Base-by-base conservation (phyloP, 2,329 filamentous ascomycete species). In the Fusarium pilosicola region DNA sequence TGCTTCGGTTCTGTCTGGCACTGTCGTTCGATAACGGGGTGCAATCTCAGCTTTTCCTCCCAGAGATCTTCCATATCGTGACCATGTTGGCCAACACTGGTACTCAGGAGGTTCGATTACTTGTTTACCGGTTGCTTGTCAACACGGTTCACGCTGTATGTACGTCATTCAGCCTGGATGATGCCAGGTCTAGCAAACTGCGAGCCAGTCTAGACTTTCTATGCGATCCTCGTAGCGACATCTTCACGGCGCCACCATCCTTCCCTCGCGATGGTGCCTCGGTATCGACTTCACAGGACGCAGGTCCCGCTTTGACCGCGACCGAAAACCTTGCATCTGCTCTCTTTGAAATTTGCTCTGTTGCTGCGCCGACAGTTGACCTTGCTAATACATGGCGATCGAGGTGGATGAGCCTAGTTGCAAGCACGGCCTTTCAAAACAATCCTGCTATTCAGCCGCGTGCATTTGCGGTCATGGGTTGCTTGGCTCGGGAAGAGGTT, bases 331-430 rank as follows among this genome's bases (percentile, higher is more conserved):
- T 93, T 12, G 90, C 90, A 3, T 85, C 86, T 28, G 80, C 92
- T 4, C 81, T 93, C 24, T 90, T 91, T 57, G 91, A 93, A 66
- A 86, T 91, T 20, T 92, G 89, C 70, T 85, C 86, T 5, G 83
- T 91, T 22, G 90, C 91, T 7, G 91, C 91, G 18, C 89, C 90
- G 17, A 90, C 90, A 1, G 82, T 89, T 14, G 90, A 93, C 74
- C 84, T 91, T 76, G 88, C 90, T 28, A 93, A 93, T 76, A 87
- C 89, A 22, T 93, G 91, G 91, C 88, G 91, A 32, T 91, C 91
- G 26, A 87, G 91, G 26, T 93, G 91, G 91, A 93, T 93, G 91
- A 92, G 90, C 75, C 83, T 93, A 28, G 90, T 93, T 44, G 90
- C 91, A 22, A 93, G 91, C 77, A 93, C 91, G 15, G 91, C 91